Percentiles rank a stretch among this genome's conserved stretches.
These are phyloP conservation scores for Eucalyptus microcorys DNA, from an alignment of 345 rosid species.

Conservation along the genomic window DNA sequence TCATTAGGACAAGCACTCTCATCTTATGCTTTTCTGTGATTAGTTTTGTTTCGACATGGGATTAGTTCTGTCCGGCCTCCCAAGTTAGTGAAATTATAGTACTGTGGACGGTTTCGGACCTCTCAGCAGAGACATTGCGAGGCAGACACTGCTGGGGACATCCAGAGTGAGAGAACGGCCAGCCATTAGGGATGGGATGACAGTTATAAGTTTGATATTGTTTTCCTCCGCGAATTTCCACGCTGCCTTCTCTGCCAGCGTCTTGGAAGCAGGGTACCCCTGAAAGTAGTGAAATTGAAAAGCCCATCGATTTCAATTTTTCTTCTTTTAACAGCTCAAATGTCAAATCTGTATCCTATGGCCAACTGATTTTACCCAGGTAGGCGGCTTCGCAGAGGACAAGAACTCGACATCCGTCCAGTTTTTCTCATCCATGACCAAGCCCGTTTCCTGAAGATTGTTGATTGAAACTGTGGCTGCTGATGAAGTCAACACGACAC, in stretches of 20 bases:
- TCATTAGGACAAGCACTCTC: not conserved
- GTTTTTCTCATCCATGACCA: constrained; percentile 56
- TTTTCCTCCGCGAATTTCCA: constrained; percentile 56
- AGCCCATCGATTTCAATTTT: not conserved
- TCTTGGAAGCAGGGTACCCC: constrained; percentile 76
- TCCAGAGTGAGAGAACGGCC: constrained; percentile 49
- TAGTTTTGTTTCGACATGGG: not conserved
- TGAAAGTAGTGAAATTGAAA: not conserved
- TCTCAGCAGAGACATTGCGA: constrained; percentile 46
- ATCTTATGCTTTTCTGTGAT: not conserved
- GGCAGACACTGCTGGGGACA: constrained; percentile 46
- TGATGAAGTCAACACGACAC: constrained; percentile 81
- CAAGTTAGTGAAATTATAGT: not conserved
- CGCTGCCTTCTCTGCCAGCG: constrained; percentile 70
- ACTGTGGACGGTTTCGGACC: constrained; percentile 14
- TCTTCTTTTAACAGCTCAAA: not conserved
- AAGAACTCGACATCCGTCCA: constrained; percentile 75
- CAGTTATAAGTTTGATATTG: constrained; percentile 57
- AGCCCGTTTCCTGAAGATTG: constrained; percentile 38
- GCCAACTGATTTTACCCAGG: constrained; percentile 48
- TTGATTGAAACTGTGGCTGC: constrained; percentile 75
- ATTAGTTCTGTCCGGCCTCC: not conserved
- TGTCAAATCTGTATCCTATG: not conserved
- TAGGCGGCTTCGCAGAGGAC: constrained; percentile 55
- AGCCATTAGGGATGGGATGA: constrained; percentile 56